Conservation (phyloP, 192 early-diverging fungal species). For the Oehlia diaphana region DNA sequence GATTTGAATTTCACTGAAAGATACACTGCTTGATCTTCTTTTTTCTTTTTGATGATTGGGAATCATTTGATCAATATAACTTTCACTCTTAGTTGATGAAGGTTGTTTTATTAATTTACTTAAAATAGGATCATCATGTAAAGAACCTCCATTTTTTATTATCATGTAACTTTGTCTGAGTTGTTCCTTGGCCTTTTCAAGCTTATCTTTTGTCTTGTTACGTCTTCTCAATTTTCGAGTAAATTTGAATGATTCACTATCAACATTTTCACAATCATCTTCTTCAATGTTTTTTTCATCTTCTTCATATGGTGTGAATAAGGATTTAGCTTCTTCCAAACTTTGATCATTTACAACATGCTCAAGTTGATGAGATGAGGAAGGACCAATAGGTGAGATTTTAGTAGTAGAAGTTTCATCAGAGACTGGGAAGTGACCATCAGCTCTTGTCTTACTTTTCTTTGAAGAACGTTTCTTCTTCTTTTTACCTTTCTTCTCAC, state of each 20-base stretch:
- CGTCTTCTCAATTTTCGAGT: constrained; percentile 39
- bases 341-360: too few relatives aligned
- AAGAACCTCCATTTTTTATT: constrained; percentile 37
- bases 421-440: constrained; percentile 14
- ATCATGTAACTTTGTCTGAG: constrained; percentile 39
- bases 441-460: background rate
- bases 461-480: background rate
- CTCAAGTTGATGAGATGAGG: background rate
- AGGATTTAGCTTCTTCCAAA: too few relatives aligned
- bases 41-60: too few relatives aligned
- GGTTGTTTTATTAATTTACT: constrained; percentile 18
- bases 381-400: background rate
- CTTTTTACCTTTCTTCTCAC: background rate
- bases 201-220: constrained; percentile 31
- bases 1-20: constrained; percentile 29
- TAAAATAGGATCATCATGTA: constrained; percentile 28
- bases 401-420: background rate
- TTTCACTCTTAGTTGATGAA: constrained; percentile 29
- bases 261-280: too few relatives aligned
- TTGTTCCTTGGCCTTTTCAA: constrained; percentile 47
- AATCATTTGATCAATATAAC: constrained; percentile 31
- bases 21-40: constrained; percentile 19
- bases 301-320: too few relatives aligned
- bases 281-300: too few relatives aligned
- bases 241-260: background rate